These are phyloP conservation scores for Cladosporium cucumerinum DNA, from an alignment of 2,329 filamentous ascomycete species.

Conservation along the genomic window DNA sequence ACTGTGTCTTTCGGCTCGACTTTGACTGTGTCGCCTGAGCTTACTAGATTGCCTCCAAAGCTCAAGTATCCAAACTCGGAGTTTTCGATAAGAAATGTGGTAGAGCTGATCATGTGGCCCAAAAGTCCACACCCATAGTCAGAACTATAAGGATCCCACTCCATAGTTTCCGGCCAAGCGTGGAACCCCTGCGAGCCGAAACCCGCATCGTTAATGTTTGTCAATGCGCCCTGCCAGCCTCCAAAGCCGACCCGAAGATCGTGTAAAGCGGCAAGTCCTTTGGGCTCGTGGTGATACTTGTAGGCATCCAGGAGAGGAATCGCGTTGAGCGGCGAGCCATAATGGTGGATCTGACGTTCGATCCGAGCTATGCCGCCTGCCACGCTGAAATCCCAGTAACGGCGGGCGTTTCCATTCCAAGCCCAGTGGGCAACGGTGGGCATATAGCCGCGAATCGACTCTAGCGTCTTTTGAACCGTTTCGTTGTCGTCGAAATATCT, in stretches of 20 bases:
- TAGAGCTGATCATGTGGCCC: slow-evolving; percentile 50
- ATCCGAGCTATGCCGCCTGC: slow-evolving; percentile 42
- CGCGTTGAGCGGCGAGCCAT: slow-evolving; percentile 57
- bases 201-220: slow-evolving; percentile 55
- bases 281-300: slow-evolving; percentile 40
- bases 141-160: slow-evolving; percentile 56
- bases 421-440: slow-evolving; percentile 60
- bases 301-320: slow-evolving; percentile 54
- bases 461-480: slow-evolving; percentile 52
- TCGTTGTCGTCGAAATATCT: slow-evolving; percentile 51
- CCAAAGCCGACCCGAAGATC: slow-evolving; percentile 55
- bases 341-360: slow-evolving; percentile 57
- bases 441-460: slow-evolving; percentile 55
- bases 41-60: slow-evolving; percentile 47
- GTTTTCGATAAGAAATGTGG: slow-evolving; percentile 50
- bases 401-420: slow-evolving; percentile 59
- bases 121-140: slow-evolving; percentile 58
- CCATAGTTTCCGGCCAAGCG: slow-evolving; percentile 53
- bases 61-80: slow-evolving; percentile 45
- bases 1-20: slow-evolving; percentile 48
- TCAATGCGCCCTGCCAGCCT: slow-evolving; percentile 51
- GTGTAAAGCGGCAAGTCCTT: slow-evolving; percentile 41
- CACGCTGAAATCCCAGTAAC: slow-evolving; percentile 60
- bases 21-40: slow-evolving; percentile 25
- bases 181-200: slow-evolving; percentile 57